Percentiles rank a stretch among this genome's conserved stretches.
phyloP scores from a whole-genome alignment of 805 yeast genomes.

The Ogataea angusta region DNA sequence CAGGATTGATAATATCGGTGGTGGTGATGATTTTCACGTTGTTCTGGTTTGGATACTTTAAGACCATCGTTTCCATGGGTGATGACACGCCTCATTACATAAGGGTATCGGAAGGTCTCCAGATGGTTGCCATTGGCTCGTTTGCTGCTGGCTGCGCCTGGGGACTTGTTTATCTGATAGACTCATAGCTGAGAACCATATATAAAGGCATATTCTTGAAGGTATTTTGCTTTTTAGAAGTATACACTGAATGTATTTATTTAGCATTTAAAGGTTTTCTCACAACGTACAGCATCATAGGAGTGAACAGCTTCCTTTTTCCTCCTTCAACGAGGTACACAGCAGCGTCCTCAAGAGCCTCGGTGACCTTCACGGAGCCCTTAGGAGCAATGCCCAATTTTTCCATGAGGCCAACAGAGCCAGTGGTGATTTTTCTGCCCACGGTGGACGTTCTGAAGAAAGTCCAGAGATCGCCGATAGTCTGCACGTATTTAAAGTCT shows the following conservation, averaged over 20 bases:
- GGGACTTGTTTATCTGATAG: slow-evolving; percentile 81
- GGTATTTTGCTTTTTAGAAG: background rate
- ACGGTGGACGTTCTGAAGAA: slow-evolving; percentile 81
- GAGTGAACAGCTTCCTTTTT: slow-evolving; percentile 83
- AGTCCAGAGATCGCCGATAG: slow-evolving; percentile 72
- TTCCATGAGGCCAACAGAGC: slow-evolving; percentile 78
- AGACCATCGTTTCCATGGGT: slow-evolving; percentile 83
- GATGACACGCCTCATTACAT: slow-evolving; percentile 59
- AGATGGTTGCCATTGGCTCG: slow-evolving; percentile 96
- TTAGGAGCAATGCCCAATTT: slow-evolving; percentile 84
- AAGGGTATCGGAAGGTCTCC: slow-evolving; percentile 74
- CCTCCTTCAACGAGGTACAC: slow-evolving; percentile 94
- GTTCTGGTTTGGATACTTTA: slow-evolving; percentile 81
- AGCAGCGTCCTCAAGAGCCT: slow-evolving; percentile 95
- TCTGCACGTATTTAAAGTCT: slow-evolving; percentile 84
- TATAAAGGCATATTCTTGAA: background rate
- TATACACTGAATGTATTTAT: slow-evolving; percentile 5
- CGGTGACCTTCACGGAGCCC: slow-evolving; percentile 86
- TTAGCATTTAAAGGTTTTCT: slow-evolving; percentile 61
- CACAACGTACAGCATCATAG: slow-evolving; percentile 92
- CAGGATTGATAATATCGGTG: slow-evolving; percentile 73
- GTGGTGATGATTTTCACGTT: slow-evolving; percentile 81
- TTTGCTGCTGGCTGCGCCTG: slow-evolving; percentile 97
- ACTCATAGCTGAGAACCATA: slow-evolving; percentile 21
- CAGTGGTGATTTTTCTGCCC: slow-evolving; percentile 86